These are phyloP conservation scores for Crithidia sp. DNA, from an alignment of 208 protist species.

Conservation along the genomic window DNA sequence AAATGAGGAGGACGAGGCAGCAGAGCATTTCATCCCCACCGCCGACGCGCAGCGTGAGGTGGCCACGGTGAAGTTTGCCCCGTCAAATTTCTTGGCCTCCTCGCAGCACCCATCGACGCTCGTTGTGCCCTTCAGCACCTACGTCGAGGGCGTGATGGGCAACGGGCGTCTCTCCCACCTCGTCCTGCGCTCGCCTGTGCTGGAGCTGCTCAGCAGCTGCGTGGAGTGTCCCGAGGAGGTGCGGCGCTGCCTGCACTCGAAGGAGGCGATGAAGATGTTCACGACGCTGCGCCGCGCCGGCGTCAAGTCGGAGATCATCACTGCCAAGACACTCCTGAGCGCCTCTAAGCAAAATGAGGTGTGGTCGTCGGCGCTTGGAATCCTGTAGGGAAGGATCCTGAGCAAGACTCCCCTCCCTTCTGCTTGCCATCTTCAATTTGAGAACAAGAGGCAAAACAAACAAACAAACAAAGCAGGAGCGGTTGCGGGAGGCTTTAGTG, in stretches of 20 bases:
- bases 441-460: neutral
- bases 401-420: no score
- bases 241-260: constrained; percentile 33
- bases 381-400: constrained; percentile 29
- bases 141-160: constrained; percentile 47
- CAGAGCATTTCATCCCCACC: neutral
- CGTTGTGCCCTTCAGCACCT: constrained; percentile 56
- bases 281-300: constrained; percentile 55
- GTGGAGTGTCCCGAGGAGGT: constrained; percentile 38
- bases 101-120: constrained; percentile 9
- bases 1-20: neutral
- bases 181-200: constrained; percentile 51
- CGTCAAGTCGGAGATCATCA: constrained; percentile 64
- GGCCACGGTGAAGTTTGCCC: neutral
- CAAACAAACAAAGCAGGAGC: neutral
- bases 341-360: constrained; percentile 45
- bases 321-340: constrained; percentile 50
- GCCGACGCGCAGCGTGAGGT: neutral
- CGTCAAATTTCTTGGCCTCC: neutral
- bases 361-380: constrained; percentile 56
- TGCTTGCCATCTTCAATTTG: no score
- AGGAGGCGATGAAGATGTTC: constrained; percentile 59
- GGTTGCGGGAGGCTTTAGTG: no score
- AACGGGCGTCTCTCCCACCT: constrained; percentile 53
- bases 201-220: constrained; percentile 20